Evolutionary conservation across 148 eudicot species (phyloP).

Genomic region (Chenopodium quinoa): DNA sequence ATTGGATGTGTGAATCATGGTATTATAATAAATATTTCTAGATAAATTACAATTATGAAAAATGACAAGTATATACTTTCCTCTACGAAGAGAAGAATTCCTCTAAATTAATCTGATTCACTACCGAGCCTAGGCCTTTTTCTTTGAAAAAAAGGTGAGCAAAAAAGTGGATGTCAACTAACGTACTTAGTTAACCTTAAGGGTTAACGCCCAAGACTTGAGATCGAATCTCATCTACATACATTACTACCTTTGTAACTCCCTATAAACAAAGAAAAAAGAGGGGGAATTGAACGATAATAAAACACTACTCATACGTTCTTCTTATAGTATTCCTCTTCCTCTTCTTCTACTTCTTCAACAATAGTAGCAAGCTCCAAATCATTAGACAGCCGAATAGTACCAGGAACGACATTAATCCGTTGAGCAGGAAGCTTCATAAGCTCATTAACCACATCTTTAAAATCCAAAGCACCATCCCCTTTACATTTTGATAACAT

Average conservation of each 20-base stretch:
- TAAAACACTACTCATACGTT: background rate
- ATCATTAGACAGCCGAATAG: background rate
- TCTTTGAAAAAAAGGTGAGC: background rate
- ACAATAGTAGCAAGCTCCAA: slow-evolving; percentile 14
- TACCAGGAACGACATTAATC: slow-evolving; percentile 21
- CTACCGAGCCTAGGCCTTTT: no score
- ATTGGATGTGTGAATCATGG: background rate
- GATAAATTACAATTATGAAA: background rate
- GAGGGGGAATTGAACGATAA: background rate
- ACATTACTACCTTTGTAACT: background rate
- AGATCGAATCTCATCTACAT: background rate
- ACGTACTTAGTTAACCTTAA: background rate
- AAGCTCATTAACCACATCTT: slow-evolving; percentile 45
- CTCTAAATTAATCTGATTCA: background rate
- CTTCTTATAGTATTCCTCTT: background rate
- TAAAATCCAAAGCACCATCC: slow-evolving; percentile 40
- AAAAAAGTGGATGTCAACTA: background rate
- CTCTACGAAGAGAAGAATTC: background rate
- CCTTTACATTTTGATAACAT: slow-evolving; percentile 41
- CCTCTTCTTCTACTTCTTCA: slow-evolving; percentile 17
- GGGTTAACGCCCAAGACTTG: background rate
- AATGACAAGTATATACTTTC: background rate
- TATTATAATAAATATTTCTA: background rate
- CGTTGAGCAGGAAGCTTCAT: slow-evolving; percentile 38
- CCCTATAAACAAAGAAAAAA: background rate